Conservation (phyloP, 306 rosid genomes). For the Cucurbita ficifolia region DNA sequence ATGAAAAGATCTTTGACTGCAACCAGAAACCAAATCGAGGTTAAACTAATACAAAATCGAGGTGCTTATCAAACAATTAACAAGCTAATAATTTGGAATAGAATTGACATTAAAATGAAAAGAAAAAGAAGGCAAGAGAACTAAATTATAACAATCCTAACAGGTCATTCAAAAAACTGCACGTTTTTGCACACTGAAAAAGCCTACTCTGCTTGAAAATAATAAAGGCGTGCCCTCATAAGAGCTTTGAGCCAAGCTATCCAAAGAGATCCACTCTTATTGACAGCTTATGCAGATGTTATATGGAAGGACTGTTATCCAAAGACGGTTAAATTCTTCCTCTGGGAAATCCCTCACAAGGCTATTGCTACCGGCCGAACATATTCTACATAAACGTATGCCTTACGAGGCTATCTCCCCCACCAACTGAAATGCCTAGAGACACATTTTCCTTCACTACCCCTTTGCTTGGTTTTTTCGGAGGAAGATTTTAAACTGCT, state of each 20-base stretch:
- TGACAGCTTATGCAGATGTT: background rate
- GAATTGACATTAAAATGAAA: background rate
- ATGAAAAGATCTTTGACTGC: conserved; percentile 89
- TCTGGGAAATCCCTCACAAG: background rate
- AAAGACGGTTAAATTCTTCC: background rate
- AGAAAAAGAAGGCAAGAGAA: background rate
- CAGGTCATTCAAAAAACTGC: background rate
- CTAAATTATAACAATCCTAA: background rate
- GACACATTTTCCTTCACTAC: background rate
- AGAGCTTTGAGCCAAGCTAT: background rate
- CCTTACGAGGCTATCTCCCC: background rate
- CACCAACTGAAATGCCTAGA: too few relatives aligned
- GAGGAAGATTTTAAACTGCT: background rate
- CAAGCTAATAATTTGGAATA: background rate
- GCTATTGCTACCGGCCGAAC: background rate
- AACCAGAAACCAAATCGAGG: background rate
- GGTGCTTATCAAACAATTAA: background rate
- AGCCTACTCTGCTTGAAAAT: background rate
- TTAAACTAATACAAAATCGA: too few relatives aligned
- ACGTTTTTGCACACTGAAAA: background rate
- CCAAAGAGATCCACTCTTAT: background rate
- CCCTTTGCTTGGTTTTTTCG: background rate
- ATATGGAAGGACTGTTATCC: background rate
- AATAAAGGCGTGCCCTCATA: background rate
- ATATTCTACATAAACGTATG: background rate